These are phyloP conservation scores for Fusarium proliferatum DNA, from an alignment of 2,329 filamentous ascomycete species.

Conservation along the genomic window DNA sequence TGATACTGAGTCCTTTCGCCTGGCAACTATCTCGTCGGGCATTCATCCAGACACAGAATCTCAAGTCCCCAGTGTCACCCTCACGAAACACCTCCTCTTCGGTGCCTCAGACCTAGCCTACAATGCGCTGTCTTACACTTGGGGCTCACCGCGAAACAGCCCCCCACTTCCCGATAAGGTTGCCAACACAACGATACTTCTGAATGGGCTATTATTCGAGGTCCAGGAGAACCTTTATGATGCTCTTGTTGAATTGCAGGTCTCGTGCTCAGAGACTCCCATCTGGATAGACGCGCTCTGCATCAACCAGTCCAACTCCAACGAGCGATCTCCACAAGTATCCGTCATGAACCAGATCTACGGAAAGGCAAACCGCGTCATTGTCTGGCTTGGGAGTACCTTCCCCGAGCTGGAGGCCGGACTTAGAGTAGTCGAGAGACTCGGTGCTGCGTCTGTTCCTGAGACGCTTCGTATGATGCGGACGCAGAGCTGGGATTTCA, in stretches of 20 bases:
- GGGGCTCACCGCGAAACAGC: not conserved
- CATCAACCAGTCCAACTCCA: not conserved
- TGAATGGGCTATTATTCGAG: not conserved
- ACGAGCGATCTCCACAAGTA: not conserved
- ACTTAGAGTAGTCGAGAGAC: not conserved
- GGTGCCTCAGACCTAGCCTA: not conserved
- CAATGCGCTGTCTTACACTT: constrained; percentile 11
- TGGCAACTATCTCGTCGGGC: not conserved
- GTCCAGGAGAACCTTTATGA: not conserved
- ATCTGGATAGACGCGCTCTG: constrained; percentile 10
- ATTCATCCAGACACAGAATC: accelerated
- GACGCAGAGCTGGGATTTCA: not conserved
- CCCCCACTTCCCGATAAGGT: accelerated
- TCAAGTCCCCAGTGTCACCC: not conserved
- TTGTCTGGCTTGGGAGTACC: not conserved
- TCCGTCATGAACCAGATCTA: not conserved
- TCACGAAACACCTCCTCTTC: not conserved
- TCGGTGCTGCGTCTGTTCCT: not conserved
- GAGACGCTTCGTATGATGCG: not conserved
- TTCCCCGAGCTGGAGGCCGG: not conserved
- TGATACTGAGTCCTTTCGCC: not conserved
- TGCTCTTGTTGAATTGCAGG: not conserved
- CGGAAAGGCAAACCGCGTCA: not conserved
- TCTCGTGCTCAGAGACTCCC: not conserved
- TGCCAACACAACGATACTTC: accelerated